Evolutionary conservation across 768 basidiomycete species (phyloP), one percentile per base, ranked within the genome.

Genomic region (Cantharellus cinnabarinus): DNA sequence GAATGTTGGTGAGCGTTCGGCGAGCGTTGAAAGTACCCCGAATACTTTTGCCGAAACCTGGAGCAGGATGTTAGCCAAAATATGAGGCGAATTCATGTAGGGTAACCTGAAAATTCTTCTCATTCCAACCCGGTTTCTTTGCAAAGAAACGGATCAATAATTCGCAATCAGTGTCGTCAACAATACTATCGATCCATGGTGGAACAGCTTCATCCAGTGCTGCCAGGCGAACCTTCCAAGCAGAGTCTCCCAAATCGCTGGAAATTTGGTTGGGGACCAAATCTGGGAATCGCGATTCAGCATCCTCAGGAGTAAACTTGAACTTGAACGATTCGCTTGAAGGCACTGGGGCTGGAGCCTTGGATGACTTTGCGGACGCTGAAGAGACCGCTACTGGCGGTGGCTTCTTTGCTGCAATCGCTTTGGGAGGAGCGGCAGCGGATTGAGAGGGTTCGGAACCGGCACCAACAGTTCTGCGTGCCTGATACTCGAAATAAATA

Each of bases 31-130:
- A 64, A 97, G 75, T 58, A 90, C 79, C 35, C 77, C 81, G 69
- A 91, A 98, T 56, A 97, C 69, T 69, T 93, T 97, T 14, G 82
- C 75, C 3, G 88, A 91, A 52, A 99, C 93, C 91, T 97, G 56
- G 0, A 4, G 58, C 35, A 56, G 39, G 41, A 40, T 48, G 53
- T 59, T 51, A 60, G 50, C 51, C 64, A 37, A 65, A 40, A 62
- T 50, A 60, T 42, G 41, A 42, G 20, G 20, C 20, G 20, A 29
- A 29, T 29, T 29, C 20, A 29, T 29, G 20, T 29, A 29, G 20
- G 20, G 20, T 29, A 61, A 86, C 93, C 74, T 99, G 94, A 64
- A 99, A 99, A 66, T 98, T 99, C 75, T 95, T 98, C 72, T 99
- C 95, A n/a, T 76, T 78, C 91, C 90, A 97, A 2, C 93, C 90